Evolutionary conservation across 2,329 filamentous ascomycete genomes (phyloP), one percentile per base, ranked within the genome.

Genomic region (Talaromyces sp.): DNA sequence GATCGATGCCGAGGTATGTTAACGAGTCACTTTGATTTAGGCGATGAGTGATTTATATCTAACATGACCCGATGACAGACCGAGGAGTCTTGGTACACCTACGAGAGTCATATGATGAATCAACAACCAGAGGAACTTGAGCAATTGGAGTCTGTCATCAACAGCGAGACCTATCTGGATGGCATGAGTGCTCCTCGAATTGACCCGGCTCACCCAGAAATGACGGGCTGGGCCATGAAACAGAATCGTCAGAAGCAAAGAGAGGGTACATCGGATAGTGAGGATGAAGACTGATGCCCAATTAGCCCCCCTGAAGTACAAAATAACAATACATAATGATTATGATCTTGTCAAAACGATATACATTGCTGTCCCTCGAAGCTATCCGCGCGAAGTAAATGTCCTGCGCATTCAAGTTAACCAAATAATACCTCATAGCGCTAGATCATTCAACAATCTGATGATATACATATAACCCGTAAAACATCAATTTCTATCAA

Each of bases 31-130:
- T 14, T 51, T 48, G 36, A 40, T 16, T 36, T 24, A 39, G 29
- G 6, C n/a, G 17, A 20, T 41, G 22, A n/a, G 46, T 10, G 22
- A 4, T 14, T 16, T 5, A 30, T 33, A 30, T 51, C 56, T 64
- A 43, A 60, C 47, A 63, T 33, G 14, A 27, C 16, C 48, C 62
- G 47, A 20, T 46, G 20, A 51, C 43, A 80, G 76, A 76, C 86
- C 50, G 81, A 86, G 57, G 82, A 85, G 52, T 86, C 91, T 3
- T 96, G 90, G 84, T 82, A 84, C 27, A 81, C 86, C 29, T 96
- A 91, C 71, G 82, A 87, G 52, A 84, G 88, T 61, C 87, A 85
- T 57, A 82, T 96, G 58, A 87, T 90, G 58, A 77, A 74, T 44
- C 68, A 77, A 37, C 71, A 79, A 10, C 62, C 74, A 3, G 71